These are phyloP conservation scores for Kwoniella sp. DNA, from an alignment of 768 basidiomycete species.

Conservation along the genomic window DNA sequence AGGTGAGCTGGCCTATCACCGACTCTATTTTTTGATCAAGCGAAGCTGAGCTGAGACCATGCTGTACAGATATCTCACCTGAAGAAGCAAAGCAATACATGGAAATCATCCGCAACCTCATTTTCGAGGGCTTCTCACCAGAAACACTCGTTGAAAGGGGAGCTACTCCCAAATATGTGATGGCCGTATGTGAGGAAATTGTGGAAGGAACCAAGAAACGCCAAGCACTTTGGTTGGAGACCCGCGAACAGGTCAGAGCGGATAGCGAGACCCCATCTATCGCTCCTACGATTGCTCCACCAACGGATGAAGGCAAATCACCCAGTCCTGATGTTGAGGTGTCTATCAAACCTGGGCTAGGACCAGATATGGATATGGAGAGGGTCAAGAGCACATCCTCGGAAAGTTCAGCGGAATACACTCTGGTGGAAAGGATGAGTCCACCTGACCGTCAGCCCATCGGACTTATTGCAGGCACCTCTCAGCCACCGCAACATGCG, in stretches of 20 bases:
- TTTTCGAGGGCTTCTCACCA: slow-evolving; percentile 39
- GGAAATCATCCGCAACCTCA: slow-evolving; percentile 42
- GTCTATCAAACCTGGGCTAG: not conserved
- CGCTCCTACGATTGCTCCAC: not conserved
- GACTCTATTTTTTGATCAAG: too few species aligned
- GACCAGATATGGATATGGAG: slow-evolving; percentile 8
- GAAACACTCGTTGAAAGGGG: slow-evolving; percentile 36
- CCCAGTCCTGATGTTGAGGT: slow-evolving; percentile 32
- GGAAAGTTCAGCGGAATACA: slow-evolving; percentile 22
- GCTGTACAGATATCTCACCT: slow-evolving; percentile 35
- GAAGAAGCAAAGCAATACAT: slow-evolving; percentile 40
- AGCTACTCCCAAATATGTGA: slow-evolving; percentile 40
- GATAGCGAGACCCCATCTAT: slow-evolving; percentile 22
- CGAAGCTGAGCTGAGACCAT: too few species aligned
- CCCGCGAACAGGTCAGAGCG: slow-evolving; percentile 18
- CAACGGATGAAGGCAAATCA: slow-evolving; percentile 9
- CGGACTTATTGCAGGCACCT: slow-evolving; percentile 9
- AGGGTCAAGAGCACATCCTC: slow-evolving; percentile 26
- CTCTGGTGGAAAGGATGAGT: slow-evolving; percentile 22
- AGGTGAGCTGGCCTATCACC: too few species aligned
- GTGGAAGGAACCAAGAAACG: slow-evolving; percentile 30
- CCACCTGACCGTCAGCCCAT: not conserved
- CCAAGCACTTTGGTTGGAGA: slow-evolving; percentile 30
- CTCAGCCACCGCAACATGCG: slow-evolving; percentile 17
- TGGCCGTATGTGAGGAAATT: slow-evolving; percentile 43